A percentile compares a stretch with the other conserved stretches of the same genome.
Conservation (phyloP, 805 yeast genomes). For the Metschnikowia borealis region DNA sequence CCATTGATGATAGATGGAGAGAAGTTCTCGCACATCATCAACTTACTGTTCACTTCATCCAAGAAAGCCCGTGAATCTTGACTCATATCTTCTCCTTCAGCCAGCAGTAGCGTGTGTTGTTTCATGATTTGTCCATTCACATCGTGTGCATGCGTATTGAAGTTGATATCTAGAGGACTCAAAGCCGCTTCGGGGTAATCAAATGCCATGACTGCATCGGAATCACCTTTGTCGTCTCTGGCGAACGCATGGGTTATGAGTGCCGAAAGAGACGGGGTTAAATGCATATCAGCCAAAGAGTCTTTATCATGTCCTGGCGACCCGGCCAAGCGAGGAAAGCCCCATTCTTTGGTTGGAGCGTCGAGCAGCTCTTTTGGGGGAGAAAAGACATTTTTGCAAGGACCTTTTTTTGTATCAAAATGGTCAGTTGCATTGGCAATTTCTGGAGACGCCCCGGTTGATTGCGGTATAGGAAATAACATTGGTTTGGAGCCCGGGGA, state of each 20-base stretch:
- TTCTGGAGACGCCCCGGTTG: not conserved
- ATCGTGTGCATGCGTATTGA: not conserved
- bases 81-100: not conserved
- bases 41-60: slow-evolving; percentile 3
- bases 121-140: not conserved
- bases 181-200: slow-evolving; percentile 15
- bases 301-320: slow-evolving; percentile 8
- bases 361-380: not conserved
- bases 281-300: slow-evolving; percentile 19
- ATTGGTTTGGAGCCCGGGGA: slow-evolving; percentile 7
- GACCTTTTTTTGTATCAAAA: too few relatives aligned
- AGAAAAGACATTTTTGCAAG: not conserved
- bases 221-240: slow-evolving; percentile 18
- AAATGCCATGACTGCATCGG: slow-evolving; percentile 12
- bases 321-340: not conserved
- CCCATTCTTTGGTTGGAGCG: slow-evolving; percentile 10
- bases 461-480: not conserved
- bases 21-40: slow-evolving; percentile 8
- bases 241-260: slow-evolving; percentile 33
- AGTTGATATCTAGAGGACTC: slow-evolving; percentile 23
- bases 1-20: slow-evolving; percentile 11
- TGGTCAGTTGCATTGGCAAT: not conserved
- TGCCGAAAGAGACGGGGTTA: slow-evolving; percentile 39
- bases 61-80: not conserved
- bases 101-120: not conserved